Evolutionary conservation across 805 yeast genomes (phyloP).

Genomic region (Hanseniaspora occidentalis): DNA sequence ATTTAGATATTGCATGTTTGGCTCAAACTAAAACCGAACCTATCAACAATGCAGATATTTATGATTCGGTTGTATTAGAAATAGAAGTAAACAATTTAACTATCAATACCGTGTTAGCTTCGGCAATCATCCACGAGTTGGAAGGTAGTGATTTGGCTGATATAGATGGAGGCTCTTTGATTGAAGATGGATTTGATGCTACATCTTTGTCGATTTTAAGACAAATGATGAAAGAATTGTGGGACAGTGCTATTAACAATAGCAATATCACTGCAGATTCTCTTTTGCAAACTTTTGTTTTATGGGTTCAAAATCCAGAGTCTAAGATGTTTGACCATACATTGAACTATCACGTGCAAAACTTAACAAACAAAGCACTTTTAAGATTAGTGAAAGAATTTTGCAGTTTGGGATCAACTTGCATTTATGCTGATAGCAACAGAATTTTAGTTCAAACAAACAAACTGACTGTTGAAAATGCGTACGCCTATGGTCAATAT

Average conservation of each 20-base stretch:
- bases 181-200: slow-evolving; percentile 73
- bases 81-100: slow-evolving; percentile 67
- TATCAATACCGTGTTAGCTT: slow-evolving; percentile 76
- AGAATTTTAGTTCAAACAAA: slow-evolving; percentile 60
- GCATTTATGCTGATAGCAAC: slow-evolving; percentile 71
- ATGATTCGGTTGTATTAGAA: slow-evolving; percentile 68
- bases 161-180: slow-evolving; percentile 32
- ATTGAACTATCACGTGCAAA: slow-evolving; percentile 78
- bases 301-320: slow-evolving; percentile 74
- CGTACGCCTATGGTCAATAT: slow-evolving; percentile 85
- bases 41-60: slow-evolving; percentile 67
- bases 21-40: slow-evolving; percentile 59
- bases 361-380: slow-evolving; percentile 69
- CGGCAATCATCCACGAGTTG: slow-evolving; percentile 73
- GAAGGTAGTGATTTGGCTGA: slow-evolving; percentile 75
- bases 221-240: slow-evolving; percentile 73
- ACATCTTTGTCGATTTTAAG: slow-evolving; percentile 57
- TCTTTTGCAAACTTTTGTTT: slow-evolving; percentile 65
- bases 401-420: slow-evolving; percentile 61
- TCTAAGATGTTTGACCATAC: slow-evolving; percentile 68
- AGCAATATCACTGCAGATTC: slow-evolving; percentile 65
- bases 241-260: slow-evolving; percentile 71
- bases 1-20: slow-evolving; percentile 33
- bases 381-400: slow-evolving; percentile 71
- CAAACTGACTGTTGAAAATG: slow-evolving; percentile 70